These are phyloP conservation scores for Coemansia sp. DNA, from an alignment of 192 early-diverging fungal genomes.

Conservation along the genomic window DNA sequence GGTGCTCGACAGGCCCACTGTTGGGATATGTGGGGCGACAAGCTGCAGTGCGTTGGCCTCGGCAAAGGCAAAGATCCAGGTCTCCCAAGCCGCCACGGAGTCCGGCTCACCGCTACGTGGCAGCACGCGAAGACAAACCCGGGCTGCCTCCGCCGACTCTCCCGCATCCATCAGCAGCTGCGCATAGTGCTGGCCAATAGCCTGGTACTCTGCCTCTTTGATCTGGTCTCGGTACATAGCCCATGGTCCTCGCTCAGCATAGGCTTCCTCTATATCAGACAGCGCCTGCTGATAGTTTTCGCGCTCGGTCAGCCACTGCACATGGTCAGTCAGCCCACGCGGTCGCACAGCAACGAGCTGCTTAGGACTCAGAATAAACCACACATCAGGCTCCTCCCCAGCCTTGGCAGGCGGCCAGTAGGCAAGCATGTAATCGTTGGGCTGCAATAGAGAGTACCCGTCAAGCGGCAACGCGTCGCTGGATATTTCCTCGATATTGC, in stretches of 20 bases:
- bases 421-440: constrained; percentile 92
- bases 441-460: constrained; percentile 82
- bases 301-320: constrained; percentile 88
- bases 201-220: constrained; percentile 59
- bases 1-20: constrained; percentile 63
- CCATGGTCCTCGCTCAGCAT: constrained; percentile 55
- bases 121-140: constrained; percentile 72
- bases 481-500: constrained; percentile 78
- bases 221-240: constrained; percentile 43
- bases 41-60: constrained; percentile 70
- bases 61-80: constrained; percentile 88
- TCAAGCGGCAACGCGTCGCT: constrained; percentile 84
- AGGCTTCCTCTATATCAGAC: constrained; percentile 59
- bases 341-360: constrained; percentile 87
- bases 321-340: constrained; percentile 88
- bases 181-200: constrained; percentile 82
- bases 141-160: constrained; percentile 69
- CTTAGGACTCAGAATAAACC: constrained; percentile 92
- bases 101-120: constrained; percentile 33
- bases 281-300: constrained; percentile 80
- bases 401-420: constrained; percentile 9
- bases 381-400: constrained; percentile 66
- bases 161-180: constrained; percentile 69
- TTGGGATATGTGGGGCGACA: constrained; percentile 78
- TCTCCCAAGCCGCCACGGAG: constrained; percentile 67